Percentiles rank a stretch among this genome's conserved stretches.
These are phyloP conservation scores for Chaetomium strumarium DNA, from an alignment of 2,329 filamentous ascomycete species.

Conservation along the genomic window DNA sequence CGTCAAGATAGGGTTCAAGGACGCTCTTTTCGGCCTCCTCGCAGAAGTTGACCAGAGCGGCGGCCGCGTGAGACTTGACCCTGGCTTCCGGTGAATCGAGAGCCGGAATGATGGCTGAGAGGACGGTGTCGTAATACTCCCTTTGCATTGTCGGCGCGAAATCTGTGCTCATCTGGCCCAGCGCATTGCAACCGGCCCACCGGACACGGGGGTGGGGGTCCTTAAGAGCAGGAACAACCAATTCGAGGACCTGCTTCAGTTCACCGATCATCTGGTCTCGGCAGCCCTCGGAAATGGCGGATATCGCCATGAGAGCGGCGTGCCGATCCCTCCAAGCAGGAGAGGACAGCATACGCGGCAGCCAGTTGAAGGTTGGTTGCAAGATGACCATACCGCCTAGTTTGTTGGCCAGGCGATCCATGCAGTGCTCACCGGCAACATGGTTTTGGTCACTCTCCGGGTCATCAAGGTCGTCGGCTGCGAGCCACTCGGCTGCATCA, in stretches of 20 bases:
- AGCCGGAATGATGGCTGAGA: constrained; percentile 88
- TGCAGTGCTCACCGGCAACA: constrained; percentile 94
- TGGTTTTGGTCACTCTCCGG: constrained; percentile 97
- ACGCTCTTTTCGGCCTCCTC: constrained; percentile 93
- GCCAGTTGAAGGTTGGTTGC: constrained; percentile 91
- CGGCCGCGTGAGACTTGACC: constrained; percentile 93
- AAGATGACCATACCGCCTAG: constrained; percentile 90
- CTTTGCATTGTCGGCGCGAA: constrained; percentile 98
- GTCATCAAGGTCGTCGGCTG: constrained; percentile 86
- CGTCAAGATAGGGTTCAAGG: constrained; percentile 87
- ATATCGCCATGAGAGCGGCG: constrained; percentile 96
- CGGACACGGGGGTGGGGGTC: constrained; percentile 90
- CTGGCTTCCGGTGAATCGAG: constrained; percentile 84
- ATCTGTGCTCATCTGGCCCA: constrained; percentile 99
- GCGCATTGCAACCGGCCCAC: constrained; percentile 95
- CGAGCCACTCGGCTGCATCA: constrained; percentile 88
- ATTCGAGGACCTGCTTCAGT: constrained; percentile 84
- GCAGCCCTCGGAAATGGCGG: constrained; percentile 95
- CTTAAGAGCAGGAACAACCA: constrained; percentile 86
- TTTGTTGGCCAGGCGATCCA: constrained; percentile 96
- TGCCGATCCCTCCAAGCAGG: constrained; percentile 92
- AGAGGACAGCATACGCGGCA: constrained; percentile 95
- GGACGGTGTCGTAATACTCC: constrained; percentile 81
- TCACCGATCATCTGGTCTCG: constrained; percentile 93
- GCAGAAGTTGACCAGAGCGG: constrained; percentile 98